These are phyloP conservation scores for Dioscorea alata DNA, from an alignment of 106 monocot genomes.

Conservation along the genomic window DNA sequence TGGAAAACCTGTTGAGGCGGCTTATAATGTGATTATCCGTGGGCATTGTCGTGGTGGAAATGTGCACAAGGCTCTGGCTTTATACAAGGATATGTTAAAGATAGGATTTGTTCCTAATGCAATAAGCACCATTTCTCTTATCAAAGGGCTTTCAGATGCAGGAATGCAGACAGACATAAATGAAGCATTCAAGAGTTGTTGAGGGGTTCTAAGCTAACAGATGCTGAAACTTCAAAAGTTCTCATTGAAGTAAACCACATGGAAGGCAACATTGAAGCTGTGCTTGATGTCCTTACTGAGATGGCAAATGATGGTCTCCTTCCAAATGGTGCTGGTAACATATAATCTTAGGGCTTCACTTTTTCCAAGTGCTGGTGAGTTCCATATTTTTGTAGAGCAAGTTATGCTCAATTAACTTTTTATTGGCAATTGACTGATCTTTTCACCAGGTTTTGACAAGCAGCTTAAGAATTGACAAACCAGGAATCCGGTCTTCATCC, in stretches of 20 bases:
- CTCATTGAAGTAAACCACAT: conserved; percentile 57
- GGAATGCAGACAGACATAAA: conserved; percentile 50
- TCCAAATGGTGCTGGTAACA: conserved; percentile 27
- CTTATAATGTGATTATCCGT: conserved; percentile 71
- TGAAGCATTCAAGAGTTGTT: conserved; percentile 47
- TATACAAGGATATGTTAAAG: conserved; percentile 63
- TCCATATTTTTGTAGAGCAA: no score
- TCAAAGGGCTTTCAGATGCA: conserved; percentile 53
- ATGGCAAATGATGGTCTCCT: conserved; percentile 75
- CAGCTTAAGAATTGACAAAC: neutral
- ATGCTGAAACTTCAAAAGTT: conserved; percentile 62
- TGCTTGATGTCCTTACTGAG: conserved; percentile 50
- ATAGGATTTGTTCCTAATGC: conserved; percentile 55
- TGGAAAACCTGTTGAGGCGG: conserved; percentile 48
- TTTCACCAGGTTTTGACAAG: neutral
- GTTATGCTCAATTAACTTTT: neutral
- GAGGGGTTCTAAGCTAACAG: conserved; percentile 33
- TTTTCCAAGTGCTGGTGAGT: no score
- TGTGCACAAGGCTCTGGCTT: conserved; percentile 45
- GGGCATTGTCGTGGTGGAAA: conserved; percentile 74
- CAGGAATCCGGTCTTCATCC: neutral
- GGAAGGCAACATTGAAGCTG: conserved; percentile 68
- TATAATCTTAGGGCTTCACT: no score
- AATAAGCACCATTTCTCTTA: conserved; percentile 48
- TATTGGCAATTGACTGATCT: neutral